Percentiles rank a stretch among this genome's conserved stretches.
phyloP scores from a whole-genome alignment of 202 grass and related monocot genomes.

The Schoenoplectus triqueter region DNA sequence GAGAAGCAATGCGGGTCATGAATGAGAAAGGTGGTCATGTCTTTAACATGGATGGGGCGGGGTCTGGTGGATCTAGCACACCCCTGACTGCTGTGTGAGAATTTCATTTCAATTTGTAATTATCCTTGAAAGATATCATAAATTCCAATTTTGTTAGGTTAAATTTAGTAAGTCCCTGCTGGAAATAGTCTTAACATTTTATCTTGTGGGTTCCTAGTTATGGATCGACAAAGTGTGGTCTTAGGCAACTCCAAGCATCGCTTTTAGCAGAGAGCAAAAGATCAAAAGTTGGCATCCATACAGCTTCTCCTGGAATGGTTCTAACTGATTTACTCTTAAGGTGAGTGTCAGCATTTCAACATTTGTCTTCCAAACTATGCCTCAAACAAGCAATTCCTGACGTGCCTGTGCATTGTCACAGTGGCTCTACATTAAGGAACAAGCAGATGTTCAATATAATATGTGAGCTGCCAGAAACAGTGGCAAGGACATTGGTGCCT shows the following conservation, averaged over 20 bases:
- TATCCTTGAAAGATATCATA: neutral
- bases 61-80: conserved; percentile 97
- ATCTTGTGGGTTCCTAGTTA: conserved; percentile 61
- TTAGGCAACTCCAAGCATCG: conserved; percentile 86
- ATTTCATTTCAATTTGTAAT: conserved; percentile 35
- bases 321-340: conserved; percentile 94
- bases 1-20: conserved; percentile 92
- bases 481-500: conserved; percentile 91
- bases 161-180: conserved; percentile 21
- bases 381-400: neutral
- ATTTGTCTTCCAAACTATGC: conserved; percentile 14
- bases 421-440: conserved; percentile 90
- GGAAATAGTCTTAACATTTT: conserved; percentile 34
- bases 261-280: conserved; percentile 88
- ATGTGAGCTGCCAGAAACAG: conserved; percentile 97
- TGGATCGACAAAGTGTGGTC: conserved; percentile 97
- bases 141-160: neutral
- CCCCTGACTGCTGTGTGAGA: conserved; percentile 97
- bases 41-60: conserved; percentile 98
- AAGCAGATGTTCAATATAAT: conserved; percentile 99
- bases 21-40: conserved; percentile 82
- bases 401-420: conserved; percentile 42
- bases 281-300: conserved; percentile 94
- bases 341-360: conserved; percentile 38
- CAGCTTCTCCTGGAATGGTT: conserved; percentile 98